phyloP scores from a whole-genome alignment of 306 rosid species.

The Mimosa bimucronata region DNA sequence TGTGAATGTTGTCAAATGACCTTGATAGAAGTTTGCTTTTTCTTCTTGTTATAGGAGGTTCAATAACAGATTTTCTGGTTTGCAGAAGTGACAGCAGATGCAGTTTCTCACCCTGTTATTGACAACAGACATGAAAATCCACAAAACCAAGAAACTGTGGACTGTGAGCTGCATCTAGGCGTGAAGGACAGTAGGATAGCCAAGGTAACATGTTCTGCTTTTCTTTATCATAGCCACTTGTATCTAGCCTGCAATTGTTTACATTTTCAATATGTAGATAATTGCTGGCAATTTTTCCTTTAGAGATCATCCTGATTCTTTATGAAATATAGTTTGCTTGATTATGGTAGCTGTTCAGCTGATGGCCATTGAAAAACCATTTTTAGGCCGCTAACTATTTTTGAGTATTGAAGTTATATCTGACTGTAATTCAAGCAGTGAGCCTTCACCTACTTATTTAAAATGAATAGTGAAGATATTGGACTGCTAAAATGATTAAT shows the following conservation, averaged over 20 bases:
- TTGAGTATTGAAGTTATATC: background rate
- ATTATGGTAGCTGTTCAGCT: background rate
- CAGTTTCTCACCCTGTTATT: background rate
- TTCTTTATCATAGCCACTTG: background rate
- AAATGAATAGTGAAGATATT: background rate
- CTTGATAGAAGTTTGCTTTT: background rate
- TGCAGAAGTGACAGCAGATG: conserved; percentile 23
- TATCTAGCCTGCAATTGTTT: background rate
- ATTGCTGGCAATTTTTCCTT: conserved; percentile 1
- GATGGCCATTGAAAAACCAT: background rate
- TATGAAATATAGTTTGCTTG: background rate
- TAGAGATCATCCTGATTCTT: background rate
- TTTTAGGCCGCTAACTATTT: background rate
- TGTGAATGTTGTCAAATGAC: background rate
- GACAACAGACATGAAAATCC: background rate
- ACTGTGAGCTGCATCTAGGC: conserved; percentile 11
- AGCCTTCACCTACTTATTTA: background rate
- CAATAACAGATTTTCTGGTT: background rate
- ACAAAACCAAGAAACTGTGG: conserved; percentile 3
- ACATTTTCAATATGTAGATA: background rate
- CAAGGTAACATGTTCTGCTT: conserved; percentile 6
- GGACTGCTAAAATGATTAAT: background rate
- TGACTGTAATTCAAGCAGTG: background rate
- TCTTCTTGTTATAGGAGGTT: background rate
- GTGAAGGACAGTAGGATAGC: conserved; percentile 15